Evolutionary conservation across 1,284 basidiomycete genomes (phyloP).

Genomic region (Papiliotrema laurentii): DNA sequence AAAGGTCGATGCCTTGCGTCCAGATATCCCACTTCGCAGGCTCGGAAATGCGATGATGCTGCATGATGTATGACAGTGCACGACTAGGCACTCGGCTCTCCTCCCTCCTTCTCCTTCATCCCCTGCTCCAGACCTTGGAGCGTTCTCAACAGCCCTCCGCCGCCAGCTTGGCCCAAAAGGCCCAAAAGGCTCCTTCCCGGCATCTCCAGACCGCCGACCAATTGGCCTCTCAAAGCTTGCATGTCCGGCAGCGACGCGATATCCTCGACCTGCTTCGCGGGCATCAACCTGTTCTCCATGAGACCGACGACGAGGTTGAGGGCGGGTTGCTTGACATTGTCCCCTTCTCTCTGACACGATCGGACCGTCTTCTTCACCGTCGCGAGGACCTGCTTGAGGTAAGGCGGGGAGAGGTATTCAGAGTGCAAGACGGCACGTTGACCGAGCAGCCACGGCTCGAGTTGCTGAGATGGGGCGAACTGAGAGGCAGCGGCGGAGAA

Average conservation of each 20-base stretch:
- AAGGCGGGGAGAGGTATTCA: conserved; percentile 43
- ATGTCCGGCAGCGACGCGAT: conserved; percentile 45
- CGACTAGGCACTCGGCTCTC: background rate
- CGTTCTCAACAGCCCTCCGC: conserved; percentile 45
- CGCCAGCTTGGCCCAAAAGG: conserved; percentile 38
- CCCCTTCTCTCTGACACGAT: conserved; percentile 20
- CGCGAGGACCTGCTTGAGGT: conserved; percentile 38
- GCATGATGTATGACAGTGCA: too few species aligned
- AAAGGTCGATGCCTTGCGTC: too few species aligned
- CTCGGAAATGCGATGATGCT: too few species aligned
- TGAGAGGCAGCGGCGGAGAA: conserved; percentile 26
- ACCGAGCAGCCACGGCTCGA: conserved; percentile 30
- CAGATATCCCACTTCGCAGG: too few species aligned
- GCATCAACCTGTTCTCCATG: conserved; percentile 37
- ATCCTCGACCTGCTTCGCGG: conserved; percentile 19
- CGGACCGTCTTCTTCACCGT: conserved; percentile 35
- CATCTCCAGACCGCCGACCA: conserved; percentile 47
- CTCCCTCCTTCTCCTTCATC: conserved; percentile 31
- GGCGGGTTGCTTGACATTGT: conserved; percentile 33
- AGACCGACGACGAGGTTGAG: conserved; percentile 45
- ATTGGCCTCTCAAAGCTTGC: conserved; percentile 42
- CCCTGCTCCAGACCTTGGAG: conserved; percentile 44
- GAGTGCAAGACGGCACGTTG: conserved; percentile 44
- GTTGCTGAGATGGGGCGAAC: conserved; percentile 1
- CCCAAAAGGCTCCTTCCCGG: conserved; percentile 41